Conservation (phyloP, 2,329 filamentous ascomycete genomes). For the Beauveria varroae region DNA sequence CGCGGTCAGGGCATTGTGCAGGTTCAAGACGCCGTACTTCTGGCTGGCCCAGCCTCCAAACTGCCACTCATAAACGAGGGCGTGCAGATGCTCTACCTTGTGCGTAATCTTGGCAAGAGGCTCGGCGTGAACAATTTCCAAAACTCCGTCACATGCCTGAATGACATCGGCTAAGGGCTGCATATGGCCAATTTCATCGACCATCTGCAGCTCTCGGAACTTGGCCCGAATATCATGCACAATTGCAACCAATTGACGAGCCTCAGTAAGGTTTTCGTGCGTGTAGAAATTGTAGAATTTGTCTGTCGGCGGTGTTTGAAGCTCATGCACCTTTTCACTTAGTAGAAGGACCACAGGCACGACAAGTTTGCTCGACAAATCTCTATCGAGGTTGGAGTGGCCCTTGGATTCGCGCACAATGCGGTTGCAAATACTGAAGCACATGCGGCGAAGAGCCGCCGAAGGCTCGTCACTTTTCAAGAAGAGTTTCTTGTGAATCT, state of each 20-base stretch:
- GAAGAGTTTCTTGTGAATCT: constrained; percentile 51
- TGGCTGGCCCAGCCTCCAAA: constrained; percentile 75
- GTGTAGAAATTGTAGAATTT: constrained; percentile 79
- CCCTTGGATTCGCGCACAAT: constrained; percentile 23
- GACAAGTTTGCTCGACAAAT: constrained; percentile 49
- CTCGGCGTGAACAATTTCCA: constrained; percentile 70
- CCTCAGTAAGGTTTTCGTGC: constrained; percentile 69
- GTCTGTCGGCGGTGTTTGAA: constrained; percentile 28
- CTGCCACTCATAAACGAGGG: constrained; percentile 88
- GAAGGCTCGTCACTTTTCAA: constrained; percentile 32
- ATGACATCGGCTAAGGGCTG: constrained; percentile 74
- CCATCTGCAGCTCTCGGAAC: constrained; percentile 62
- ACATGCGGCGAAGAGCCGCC: constrained; percentile 37
- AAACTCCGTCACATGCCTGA: constrained; percentile 62
- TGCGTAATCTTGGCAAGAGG: constrained; percentile 81
- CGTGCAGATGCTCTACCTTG: constrained; percentile 80
- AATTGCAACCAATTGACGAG: constrained; percentile 63
- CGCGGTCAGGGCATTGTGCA: constrained; percentile 73
- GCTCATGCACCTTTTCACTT: constrained; percentile 47
- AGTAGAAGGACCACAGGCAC: constrained; percentile 59
- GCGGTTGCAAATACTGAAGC: constrained; percentile 34
- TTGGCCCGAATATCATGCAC: constrained; percentile 61
- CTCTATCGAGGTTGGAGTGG: constrained; percentile 23
- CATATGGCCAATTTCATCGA: constrained; percentile 63
- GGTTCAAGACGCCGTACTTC: constrained; percentile 58